Evolutionary conservation across 2,329 filamentous ascomycete genomes (phyloP).

Genomic region (Colletotrichum sp.): DNA sequence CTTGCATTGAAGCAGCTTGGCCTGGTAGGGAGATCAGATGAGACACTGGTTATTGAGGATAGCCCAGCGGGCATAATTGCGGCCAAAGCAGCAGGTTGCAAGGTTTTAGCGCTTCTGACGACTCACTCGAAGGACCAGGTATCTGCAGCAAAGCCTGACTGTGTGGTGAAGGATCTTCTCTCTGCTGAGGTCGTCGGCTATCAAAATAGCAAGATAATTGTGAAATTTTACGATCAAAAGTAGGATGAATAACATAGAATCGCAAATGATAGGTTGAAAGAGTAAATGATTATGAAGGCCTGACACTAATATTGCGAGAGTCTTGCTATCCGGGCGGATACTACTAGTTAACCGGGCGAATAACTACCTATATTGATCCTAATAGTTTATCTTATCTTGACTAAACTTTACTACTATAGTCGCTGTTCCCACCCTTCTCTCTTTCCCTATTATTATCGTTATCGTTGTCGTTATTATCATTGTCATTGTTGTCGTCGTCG

Average conservation of each 20-base stretch:
- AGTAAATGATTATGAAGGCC: not conserved
- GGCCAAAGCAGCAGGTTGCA: not conserved
- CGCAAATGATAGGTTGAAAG: rapidly evolving
- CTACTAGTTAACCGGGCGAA: too few relatives aligned
- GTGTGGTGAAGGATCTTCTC: not conserved
- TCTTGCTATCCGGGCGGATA: too few relatives aligned
- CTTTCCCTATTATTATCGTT: too few relatives aligned
- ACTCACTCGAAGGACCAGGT: not conserved
- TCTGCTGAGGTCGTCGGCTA: not conserved
- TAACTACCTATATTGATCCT: too few relatives aligned
- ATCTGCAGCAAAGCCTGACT: not conserved
- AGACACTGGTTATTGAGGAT: not conserved
- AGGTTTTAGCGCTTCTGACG: not conserved
- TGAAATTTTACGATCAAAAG: not conserved
- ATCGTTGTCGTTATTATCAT: too few relatives aligned
- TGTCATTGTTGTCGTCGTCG: too few relatives aligned
- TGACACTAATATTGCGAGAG: too few relatives aligned
- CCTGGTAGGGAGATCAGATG: not conserved
- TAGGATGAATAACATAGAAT: not conserved
- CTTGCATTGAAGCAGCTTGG: not conserved
- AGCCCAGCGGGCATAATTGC: not conserved
- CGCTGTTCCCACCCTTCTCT: too few relatives aligned
- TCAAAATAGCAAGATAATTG: not conserved
- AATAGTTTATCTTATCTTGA: too few relatives aligned
- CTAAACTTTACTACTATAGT: too few relatives aligned